Conservation (phyloP, 2,329 filamentous ascomycete species). For the Diatrype stigma region DNA sequence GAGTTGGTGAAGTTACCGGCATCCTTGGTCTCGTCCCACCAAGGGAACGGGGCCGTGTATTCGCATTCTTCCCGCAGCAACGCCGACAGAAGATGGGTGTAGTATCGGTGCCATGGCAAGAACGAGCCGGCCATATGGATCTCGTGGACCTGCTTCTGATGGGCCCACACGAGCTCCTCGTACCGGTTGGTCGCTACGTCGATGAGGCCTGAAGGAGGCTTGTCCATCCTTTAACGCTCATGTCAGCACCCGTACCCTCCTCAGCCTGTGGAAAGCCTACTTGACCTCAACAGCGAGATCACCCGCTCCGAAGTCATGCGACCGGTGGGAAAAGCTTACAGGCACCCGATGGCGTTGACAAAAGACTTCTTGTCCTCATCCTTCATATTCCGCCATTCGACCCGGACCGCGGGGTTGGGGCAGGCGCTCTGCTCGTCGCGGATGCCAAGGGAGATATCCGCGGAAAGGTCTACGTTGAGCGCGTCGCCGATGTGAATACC, state of each 20-base stretch:
- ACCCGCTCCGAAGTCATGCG: not conserved
- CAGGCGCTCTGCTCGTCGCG: slow-evolving; percentile 4
- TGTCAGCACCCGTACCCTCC: not conserved
- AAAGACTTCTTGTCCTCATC: slow-evolving; percentile 24
- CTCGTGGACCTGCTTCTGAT: slow-evolving; percentile 27
- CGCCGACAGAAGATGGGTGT: slow-evolving; percentile 26
- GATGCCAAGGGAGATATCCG: too few species aligned
- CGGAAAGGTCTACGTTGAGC: too few species aligned
- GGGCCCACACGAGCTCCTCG: slow-evolving; percentile 28
- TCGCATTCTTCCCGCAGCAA: slow-evolving; percentile 28
- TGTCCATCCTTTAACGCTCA: slow-evolving; percentile 9
- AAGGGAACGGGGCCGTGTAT: slow-evolving; percentile 27
- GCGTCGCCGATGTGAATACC: too few species aligned
- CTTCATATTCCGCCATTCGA: slow-evolving; percentile 29
- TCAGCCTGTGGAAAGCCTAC: not conserved
- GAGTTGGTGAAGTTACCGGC: slow-evolving; percentile 25
- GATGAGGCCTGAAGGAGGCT: slow-evolving; percentile 22
- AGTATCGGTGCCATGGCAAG: slow-evolving; percentile 31
- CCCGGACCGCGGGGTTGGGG: slow-evolving; percentile 24
- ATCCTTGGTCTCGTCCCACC: slow-evolving; percentile 33
- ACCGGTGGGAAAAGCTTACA: slow-evolving; percentile 7
- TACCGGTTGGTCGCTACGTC: slow-evolving; percentile 24
- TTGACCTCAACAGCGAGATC: not conserved
- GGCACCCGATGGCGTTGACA: slow-evolving; percentile 25
- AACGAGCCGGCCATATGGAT: slow-evolving; percentile 30